Conservation (phyloP, 495 filamentous ascomycete genomes). For the Tuber microsphaerosporum region DNA sequence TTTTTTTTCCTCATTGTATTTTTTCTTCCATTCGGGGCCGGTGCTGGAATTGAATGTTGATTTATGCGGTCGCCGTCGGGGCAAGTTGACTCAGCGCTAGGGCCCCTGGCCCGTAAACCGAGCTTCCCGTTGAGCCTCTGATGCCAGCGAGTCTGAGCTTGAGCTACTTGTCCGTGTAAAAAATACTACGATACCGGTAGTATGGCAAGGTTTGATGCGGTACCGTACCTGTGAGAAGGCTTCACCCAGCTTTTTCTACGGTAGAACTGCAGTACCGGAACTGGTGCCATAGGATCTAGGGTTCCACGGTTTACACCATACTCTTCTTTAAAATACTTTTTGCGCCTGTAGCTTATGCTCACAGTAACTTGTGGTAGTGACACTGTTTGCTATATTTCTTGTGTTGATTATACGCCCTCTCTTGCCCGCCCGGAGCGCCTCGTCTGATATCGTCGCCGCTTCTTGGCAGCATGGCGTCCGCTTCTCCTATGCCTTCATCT, state of each 20-base stretch:
- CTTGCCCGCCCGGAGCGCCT: neutral
- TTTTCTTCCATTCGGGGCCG: neutral
- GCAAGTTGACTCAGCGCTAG: neutral
- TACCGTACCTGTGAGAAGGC: neutral
- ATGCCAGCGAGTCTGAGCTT: neutral
- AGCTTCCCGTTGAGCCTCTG: neutral
- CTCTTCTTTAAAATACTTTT: neutral
- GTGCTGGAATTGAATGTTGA: neutral
- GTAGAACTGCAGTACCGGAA: neutral
- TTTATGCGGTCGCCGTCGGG: neutral
- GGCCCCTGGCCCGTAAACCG: neutral
- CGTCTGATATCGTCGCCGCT: neutral
- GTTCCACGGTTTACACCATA: neutral
- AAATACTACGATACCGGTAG: no score
- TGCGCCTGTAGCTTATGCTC: neutral
- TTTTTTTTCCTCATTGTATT: no score
- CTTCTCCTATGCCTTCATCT: constrained; percentile 6
- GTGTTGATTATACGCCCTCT: neutral
- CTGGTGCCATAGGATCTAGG: neutral
- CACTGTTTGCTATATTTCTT: neutral
- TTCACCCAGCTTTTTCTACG: neutral
- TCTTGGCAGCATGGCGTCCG: constrained; percentile 3
- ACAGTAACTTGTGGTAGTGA: neutral
- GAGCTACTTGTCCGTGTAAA: neutral
- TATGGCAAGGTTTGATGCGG: no score